Evolutionary conservation across 352 stramenopile species (phyloP), one percentile per base, ranked within the genome.

Genomic region (Aphanomyces euteiches): DNA sequence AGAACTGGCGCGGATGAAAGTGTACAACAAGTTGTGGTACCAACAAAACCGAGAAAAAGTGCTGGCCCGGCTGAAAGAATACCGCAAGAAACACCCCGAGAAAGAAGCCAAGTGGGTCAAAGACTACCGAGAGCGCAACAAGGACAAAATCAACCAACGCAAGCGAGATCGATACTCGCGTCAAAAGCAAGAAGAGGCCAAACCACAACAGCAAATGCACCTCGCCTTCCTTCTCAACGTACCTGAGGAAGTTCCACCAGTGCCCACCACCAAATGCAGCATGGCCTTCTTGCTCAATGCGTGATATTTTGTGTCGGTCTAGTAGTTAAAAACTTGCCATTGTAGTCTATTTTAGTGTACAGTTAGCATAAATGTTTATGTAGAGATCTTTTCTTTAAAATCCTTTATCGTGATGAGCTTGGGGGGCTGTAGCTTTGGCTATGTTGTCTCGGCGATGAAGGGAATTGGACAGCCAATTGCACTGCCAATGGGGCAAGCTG

Each of bases 91-190:
- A 40, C 39, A 61, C 54, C 54, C 54, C 28, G 54, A 61, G 43
- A 61, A 61, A 37, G 54, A 61, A 40, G 54, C 54, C 54, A 61
- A 61, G 54, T 61, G 54, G 54, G 54, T 61, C 54, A 61, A 61
- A 17, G 54, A 61, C 19, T 61, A 61, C 54, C 54, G 54, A 37
- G 17, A 61, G n/a, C 54, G 54, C 54, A 61, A 61, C 54, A 61
- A 61, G 34, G 54, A 61, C 1, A 61, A 61, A 37, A 61, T 61
- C 54, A 61, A 61, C 54, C 54, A 61, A 37, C 54, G 54, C 17
- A 61, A 61, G 54, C 54, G 54, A 7, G 54, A 61, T 13, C 54
- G 54, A 1, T 61, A 61, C 21, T 61, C 54, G 28, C 7, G 28
- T 40, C 54, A 61, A 12, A 28, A 58, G 17, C 21, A 37, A n/a